phyloP scores from a whole-genome alignment of 2,329 filamentous ascomycete genomes.

The Gaeumannomyces tritici region DNA sequence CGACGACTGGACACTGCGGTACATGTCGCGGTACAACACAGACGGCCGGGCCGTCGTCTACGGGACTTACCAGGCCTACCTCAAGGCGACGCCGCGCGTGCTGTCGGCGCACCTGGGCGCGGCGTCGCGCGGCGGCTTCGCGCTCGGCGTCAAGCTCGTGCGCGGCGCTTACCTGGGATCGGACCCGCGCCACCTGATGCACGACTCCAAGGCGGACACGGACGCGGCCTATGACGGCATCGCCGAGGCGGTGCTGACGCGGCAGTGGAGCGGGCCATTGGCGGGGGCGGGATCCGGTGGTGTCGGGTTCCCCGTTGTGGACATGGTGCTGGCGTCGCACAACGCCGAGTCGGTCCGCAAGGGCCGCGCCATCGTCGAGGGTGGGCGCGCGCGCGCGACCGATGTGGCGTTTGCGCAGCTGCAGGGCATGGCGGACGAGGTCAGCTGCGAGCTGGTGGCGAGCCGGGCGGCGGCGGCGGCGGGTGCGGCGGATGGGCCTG shows the following conservation, averaged over 20 bases:
- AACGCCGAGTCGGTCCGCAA: conserved; percentile 63
- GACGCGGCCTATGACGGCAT: conserved; percentile 66
- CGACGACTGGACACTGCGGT: conserved; percentile 68
- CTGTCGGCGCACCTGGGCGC: conserved; percentile 49
- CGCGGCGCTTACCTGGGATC: conserved; percentile 64
- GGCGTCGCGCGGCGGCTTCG: conserved; percentile 51
- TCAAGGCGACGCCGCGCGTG: conserved; percentile 50
- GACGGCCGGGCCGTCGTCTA: conserved; percentile 61
- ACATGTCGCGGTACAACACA: conserved; percentile 68
- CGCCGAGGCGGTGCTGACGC: conserved; percentile 54
- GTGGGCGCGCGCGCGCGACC: conserved; percentile 25
- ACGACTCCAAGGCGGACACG: conserved; percentile 62
- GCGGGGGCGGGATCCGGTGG: conserved; percentile 9
- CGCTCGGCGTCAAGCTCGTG: conserved; percentile 65
- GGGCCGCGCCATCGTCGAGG: conserved; percentile 41
- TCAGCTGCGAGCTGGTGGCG: conserved; percentile 54
- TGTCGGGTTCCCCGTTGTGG: conserved; percentile 42
- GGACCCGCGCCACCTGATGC: conserved; percentile 61
- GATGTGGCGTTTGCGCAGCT: conserved; percentile 65
- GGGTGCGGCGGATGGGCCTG: conserved; percentile 1
- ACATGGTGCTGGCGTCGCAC: conserved; percentile 71
- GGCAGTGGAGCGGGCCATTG: conserved; percentile 49
- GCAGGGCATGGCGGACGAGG: conserved; percentile 92
- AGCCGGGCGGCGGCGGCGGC: neutral
- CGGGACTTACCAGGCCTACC: conserved; percentile 71